Base-by-base conservation (phyloP, 2,329 filamentous ascomycete species). In the Drechslerella coelobrocha region DNA sequence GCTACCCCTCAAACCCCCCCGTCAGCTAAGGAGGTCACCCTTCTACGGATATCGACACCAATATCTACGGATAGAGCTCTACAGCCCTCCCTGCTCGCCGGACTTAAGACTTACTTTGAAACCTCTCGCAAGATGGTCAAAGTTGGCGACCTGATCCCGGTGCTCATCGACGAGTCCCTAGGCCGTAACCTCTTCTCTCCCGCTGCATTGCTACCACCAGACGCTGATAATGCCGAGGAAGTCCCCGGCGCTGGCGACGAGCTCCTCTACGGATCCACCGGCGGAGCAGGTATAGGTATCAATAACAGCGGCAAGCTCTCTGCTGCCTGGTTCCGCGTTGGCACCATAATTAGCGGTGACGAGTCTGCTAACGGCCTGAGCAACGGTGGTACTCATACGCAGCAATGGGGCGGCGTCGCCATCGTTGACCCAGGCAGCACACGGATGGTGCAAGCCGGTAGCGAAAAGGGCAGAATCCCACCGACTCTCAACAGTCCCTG, bases 291-390 rank as follows among this genome's bases (percentile, higher is more conserved):
- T 83, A 72, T 83, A 85, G 27, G 84, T 76, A 77, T 47, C 75
- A 80, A 73, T 27, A 72, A 72, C 56, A 73, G 76, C 0, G 76
- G 76, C 26, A 74, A 75, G 39, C 78, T 75, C 78, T 85, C 82
- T 27, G 89, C 96, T 19, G 92, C 91, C 6, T 99, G 94, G 94
- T 97, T 97, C 82, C 90, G 88, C 73, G 89, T 99, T 41, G 89
- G 89, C 39, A 89, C 91, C 68, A 88, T 95, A 31, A 80, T 81
- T 48, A 79, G 81, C 7, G 78, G 79, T n/a, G 9, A 75, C 4
- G 59, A 68, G 23, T 72, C 21, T 56, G 82, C 83, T 76, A 76
- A 85, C 6, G 61, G 55, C 4, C 48, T 63, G 14, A 82, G 84
- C n/a, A 84, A 86, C 31, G 85, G 85, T 12, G 82, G 85, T 1